These are phyloP conservation scores for Kondoa malvinella DNA, from an alignment of 768 basidiomycete species.

Conservation along the genomic window DNA sequence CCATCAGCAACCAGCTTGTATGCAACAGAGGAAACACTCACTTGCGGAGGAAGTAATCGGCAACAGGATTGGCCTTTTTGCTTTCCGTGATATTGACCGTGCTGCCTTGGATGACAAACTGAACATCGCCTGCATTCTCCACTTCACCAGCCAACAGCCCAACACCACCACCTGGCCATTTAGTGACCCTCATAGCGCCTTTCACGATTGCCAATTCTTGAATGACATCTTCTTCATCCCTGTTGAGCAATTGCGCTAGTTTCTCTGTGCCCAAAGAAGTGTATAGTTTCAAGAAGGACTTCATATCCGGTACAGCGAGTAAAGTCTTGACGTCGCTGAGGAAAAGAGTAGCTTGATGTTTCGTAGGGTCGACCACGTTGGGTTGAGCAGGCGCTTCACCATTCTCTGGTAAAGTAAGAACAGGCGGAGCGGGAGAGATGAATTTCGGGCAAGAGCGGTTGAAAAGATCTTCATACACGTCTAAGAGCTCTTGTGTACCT, in stretches of 20 bases:
- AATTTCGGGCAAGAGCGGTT: slow-evolving; percentile 90
- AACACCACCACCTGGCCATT: slow-evolving; percentile 36
- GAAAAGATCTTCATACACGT: slow-evolving; percentile 82
- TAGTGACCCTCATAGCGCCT: slow-evolving; percentile 60
- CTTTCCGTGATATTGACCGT: slow-evolving; percentile 14
- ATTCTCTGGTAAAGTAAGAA: slow-evolving; percentile 38
- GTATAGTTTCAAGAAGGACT: slow-evolving; percentile 87
- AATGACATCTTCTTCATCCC: slow-evolving; percentile 82
- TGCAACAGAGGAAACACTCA: slow-evolving; percentile 4
- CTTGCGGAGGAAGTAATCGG: slow-evolving; percentile 9
- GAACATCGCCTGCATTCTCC: slow-evolving; percentile 78
- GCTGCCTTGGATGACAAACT: slow-evolving; percentile 62
- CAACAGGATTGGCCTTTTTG: slow-evolving; percentile 12
- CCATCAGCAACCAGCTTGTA: neutral
- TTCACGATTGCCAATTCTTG: slow-evolving; percentile 97
- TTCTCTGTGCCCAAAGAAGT: slow-evolving; percentile 81
- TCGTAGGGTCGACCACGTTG: slow-evolving; percentile 52
- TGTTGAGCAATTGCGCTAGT: slow-evolving; percentile 76
- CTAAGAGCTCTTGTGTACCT: slow-evolving; percentile 43
- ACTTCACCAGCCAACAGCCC: slow-evolving; percentile 62
- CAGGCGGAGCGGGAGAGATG: slow-evolving; percentile 82
- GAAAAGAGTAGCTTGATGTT: slow-evolving; percentile 70
- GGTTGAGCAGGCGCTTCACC: slow-evolving; percentile 46
- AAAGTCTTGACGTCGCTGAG: slow-evolving; percentile 61
- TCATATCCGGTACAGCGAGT: slow-evolving; percentile 60